Base-by-base conservation (phyloP, 2,329 filamentous ascomycete species). In the Xylaria sp. region DNA sequence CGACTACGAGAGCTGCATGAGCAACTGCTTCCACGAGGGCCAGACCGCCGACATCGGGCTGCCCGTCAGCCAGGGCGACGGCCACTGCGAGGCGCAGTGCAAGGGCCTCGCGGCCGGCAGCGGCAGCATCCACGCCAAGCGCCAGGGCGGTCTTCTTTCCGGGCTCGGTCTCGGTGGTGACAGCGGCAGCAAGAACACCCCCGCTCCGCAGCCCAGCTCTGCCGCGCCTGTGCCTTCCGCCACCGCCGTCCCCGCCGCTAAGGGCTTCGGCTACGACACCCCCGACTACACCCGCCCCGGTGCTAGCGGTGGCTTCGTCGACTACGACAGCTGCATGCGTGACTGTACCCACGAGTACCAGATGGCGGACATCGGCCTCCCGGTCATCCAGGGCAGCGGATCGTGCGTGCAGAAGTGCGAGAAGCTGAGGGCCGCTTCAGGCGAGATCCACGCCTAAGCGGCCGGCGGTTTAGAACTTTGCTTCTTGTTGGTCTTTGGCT, bases 1-100 rank as follows among this genome's bases (percentile, higher is more conserved):
- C 8, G 39, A 45, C 13, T 57, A 29, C 38, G 46, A 53, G 17
- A 20, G 34, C n/a, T 61, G 60, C 48, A 43, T 57, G 48, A 45
- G 39, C 26, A 44, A 54, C n/a, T 58, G 59, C 45, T 40, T 17
- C 4, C 46, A 50, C 29, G 53, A 58, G 45, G 58, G 52, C 40
- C 50, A 60, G 46, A 50, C 42, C 52, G 40, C 50, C 1, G 48
- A 41, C 39, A 52, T 57, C 19, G 57, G 46, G 2, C 18, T 48
- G 17, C 8, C 17, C 4, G 40, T 58, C 7, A 29, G 44, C 2
- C 47, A 60, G 19, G 56, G 57, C 18, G 44, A 54, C 9, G 55
- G 47, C 5, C 34, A 29, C 2, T 60, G 57, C 52, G 50, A 50
- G 34, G 41, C 44, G 20, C 4, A 39, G 8, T 61, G 59, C 48